Conservation (phyloP, 768 basidiomycete species). For the Chlorophyllum brunneum region DNA sequence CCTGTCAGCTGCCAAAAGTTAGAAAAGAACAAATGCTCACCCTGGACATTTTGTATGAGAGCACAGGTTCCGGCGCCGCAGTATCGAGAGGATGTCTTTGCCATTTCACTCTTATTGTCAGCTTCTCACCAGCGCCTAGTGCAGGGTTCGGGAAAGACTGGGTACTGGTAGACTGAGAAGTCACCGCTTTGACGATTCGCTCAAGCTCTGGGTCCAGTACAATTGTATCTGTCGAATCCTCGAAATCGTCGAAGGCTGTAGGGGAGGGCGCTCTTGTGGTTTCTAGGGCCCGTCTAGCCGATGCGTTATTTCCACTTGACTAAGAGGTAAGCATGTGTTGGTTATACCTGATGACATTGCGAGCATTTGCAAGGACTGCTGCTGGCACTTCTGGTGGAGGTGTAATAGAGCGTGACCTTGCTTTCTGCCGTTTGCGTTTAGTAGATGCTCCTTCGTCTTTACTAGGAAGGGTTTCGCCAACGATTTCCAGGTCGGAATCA, state of each 20-base stretch:
- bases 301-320: neutral
- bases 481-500: constrained; percentile 42
- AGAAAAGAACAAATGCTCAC: constrained; percentile 31
- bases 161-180: constrained; percentile 18
- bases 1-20: neutral
- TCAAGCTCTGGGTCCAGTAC: constrained; percentile 61
- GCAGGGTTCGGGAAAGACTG: constrained; percentile 26
- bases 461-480: constrained; percentile 21
- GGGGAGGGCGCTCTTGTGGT: constrained; percentile 45
- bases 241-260: constrained; percentile 25
- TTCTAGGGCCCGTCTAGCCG: constrained; percentile 45
- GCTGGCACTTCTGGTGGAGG: constrained; percentile 64
- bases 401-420: constrained; percentile 56
- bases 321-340: constrained; percentile 10
- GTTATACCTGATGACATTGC: constrained; percentile 54
- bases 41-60: constrained; percentile 55
- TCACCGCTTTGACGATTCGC: constrained; percentile 42
- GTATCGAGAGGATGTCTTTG: constrained; percentile 56
- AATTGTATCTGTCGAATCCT: constrained; percentile 33
- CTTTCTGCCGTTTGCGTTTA: constrained; percentile 44
- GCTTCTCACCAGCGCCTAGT: constrained; percentile 29
- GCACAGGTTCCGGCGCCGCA: constrained; percentile 33
- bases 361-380: constrained; percentile 52
- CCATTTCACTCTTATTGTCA: constrained; percentile 61
- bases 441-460: constrained; percentile 25